Evolutionary conservation across 495 filamentous ascomycete genomes (phyloP), one percentile per base, ranked within the genome.

Genomic region (Friedmanniomyces endolithicus): DNA sequence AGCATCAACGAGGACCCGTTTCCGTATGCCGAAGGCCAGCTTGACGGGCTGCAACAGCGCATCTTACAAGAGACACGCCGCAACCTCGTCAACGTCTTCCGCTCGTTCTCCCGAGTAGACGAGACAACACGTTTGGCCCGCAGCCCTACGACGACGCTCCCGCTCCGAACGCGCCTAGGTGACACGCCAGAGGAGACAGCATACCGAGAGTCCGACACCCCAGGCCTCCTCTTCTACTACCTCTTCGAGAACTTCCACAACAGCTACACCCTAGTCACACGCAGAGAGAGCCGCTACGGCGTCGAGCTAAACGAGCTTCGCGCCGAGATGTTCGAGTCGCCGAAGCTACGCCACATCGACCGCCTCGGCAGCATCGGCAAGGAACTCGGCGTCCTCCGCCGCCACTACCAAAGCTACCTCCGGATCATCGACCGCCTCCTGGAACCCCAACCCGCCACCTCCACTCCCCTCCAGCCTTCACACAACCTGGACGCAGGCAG

Each of bases 161-260:
- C 64, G 11, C 66, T 71, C 41, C 60, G 69, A 6, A 57, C 66
- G 41, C 56, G 65, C 0, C 62, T 70, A 20, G 64, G 67, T 14
- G 60, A 66, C 48, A 62, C 25, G 14, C 50, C 61, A 53, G 71
- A 64, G 60, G 69, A 65, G 68, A 71, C 54, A 46, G 67, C 50
- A 56, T 70, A 70, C 47, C 58, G 64, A 16, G 50, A 55, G 1
- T 58, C 65, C 11, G 84, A 88, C 60, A 77, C 79, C 2, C 75
- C 88, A 0, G 87, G 86, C 56, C 68, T 89, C 27, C 72, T 94
- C 12, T 87, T 90, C 62, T 90, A 87, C 65, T 92, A 90, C 63
- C 74, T 94, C 6, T 94, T 92, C 60, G 88, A 94, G 60, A 87
- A 92, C 66, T 94, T 85, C 85, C 74, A 80, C 41, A 81, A 81